phyloP scores from a whole-genome alignment of 805 yeast species.

The Myxozyma sirexii region DNA sequence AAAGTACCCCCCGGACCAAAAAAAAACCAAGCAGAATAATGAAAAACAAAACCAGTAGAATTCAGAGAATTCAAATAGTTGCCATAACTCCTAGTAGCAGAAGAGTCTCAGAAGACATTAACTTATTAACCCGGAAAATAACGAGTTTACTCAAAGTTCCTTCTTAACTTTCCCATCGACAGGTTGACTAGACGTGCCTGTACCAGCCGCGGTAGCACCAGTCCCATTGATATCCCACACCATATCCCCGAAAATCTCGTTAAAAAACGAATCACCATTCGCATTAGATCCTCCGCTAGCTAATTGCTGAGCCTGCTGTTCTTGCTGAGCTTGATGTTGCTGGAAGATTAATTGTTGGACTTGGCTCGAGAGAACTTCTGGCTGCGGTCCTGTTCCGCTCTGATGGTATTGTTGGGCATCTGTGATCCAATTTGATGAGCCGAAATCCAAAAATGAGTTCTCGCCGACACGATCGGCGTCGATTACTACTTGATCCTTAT shows the following conservation, averaged over 20 bases:
- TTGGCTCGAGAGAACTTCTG: conserved; percentile 3
- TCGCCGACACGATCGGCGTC: conserved; percentile 35
- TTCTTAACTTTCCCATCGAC: neutral
- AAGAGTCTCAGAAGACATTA: too few relatives aligned
- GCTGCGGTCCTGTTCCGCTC: conserved; percentile 2
- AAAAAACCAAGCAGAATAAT: too few relatives aligned
- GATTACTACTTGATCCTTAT: conserved; percentile 31
- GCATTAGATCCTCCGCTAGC: conserved; percentile 4
- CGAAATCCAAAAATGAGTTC: conserved; percentile 31
- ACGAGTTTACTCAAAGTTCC: too few relatives aligned
- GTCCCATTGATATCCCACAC: conserved; percentile 21
- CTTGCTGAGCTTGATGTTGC: conserved; percentile 16
- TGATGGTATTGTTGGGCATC: conserved; percentile 16
- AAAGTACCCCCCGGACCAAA: too few relatives aligned
- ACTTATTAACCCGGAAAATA: too few relatives aligned
- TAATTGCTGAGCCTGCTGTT: conserved; percentile 8
- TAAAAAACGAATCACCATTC: conserved; percentile 23
- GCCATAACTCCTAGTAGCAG: too few relatives aligned
- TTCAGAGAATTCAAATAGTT: too few relatives aligned
- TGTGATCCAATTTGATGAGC: conserved; percentile 27
- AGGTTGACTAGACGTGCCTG: neutral
- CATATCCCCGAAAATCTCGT: conserved; percentile 31
- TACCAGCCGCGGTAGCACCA: neutral
- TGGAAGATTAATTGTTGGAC: conserved; percentile 7
- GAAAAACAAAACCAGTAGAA: too few relatives aligned